Conservation (phyloP, 2,329 filamentous ascomycete genomes). For the Colletotrichum scovillei region DNA sequence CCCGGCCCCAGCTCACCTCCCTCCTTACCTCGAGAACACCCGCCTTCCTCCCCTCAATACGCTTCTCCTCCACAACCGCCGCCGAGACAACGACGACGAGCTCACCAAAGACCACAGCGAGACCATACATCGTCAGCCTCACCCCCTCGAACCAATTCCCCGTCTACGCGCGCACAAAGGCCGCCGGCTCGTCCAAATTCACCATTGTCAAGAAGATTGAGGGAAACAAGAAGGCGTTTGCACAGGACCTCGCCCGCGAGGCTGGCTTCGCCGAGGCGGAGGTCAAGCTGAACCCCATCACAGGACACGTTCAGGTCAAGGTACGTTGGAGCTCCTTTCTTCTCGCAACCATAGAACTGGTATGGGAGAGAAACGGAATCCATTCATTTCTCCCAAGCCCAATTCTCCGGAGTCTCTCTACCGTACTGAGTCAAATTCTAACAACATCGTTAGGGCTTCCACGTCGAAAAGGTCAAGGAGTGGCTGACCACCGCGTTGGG, state of each 20-base stretch:
- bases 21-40: constrained; percentile 6
- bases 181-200: constrained; percentile 79
- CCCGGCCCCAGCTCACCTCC: neutral
- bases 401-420: neutral
- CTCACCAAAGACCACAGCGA: constrained; percentile 44
- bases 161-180: constrained; percentile 80
- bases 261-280: constrained; percentile 68
- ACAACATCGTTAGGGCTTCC: constrained; percentile 18
- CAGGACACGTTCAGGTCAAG: constrained; percentile 80
- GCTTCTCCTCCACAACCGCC: constrained; percentile 32
- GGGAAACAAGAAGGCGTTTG: constrained; percentile 74
- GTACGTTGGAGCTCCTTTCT: constrained; percentile 53
- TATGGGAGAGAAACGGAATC: no score
- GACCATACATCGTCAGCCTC: constrained; percentile 77
- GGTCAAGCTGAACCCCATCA: constrained; percentile 68
- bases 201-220: constrained; percentile 84
- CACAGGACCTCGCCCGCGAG: constrained; percentile 69
- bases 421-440: neutral
- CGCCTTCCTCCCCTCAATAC: constrained; percentile 14
- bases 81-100: constrained; percentile 13
- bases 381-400: neutral
- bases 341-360: neutral
- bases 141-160: constrained; percentile 78
- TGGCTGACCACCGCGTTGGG: constrained; percentile 12
- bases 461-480: constrained; percentile 24